Base-by-base conservation (phyloP, 495 filamentous ascomycete species). In the Platismatia glauca region DNA sequence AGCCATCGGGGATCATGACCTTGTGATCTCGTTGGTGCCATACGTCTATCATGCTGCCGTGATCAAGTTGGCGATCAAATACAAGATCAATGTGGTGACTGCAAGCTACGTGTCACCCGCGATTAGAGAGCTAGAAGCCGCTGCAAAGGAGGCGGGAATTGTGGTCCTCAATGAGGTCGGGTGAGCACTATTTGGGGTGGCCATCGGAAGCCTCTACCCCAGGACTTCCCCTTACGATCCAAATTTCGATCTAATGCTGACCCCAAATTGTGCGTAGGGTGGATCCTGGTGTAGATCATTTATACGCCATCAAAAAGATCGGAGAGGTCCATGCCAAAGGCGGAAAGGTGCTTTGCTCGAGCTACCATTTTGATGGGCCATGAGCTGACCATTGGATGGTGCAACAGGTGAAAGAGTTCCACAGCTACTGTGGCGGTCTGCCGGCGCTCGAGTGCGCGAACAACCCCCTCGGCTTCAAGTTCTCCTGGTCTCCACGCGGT, bases 81-180 rank as follows among this genome's bases (percentile, higher is more conserved):
- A 86, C 64, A 97, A 96, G 86, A 94, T 88, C 78, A 77, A 97
- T 79, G 92, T 97, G 59, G 94, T 97, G 58, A 97, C 94, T 52
- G 97, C 94, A n/a, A 89, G 84, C 63, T 97, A 97, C 69, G 87
- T 95, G 53, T 94, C 89, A 3, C 91, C 91, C 0, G 90, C 91
- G 34, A 97, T 98, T 91, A 69, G 85, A 75, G 94, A 90, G 77
- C 80, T 98, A 37, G 90, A 97, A 62, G 78, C 82, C 60, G 81
- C 85, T 64, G 84, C 82, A 72, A 96, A 96, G 80, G 86, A 88
- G 58, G 94, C 94, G 15, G 93, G 91, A 57, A 97, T 98, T 68
- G 95, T 90, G 1, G 91, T 98, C 62, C 89, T 98, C 88, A 97
- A 98, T 72, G 94, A 98, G 83, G 95, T 97, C 71, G 92, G 93